These are phyloP conservation scores for Wallacemonas rigidus DNA, from an alignment of 208 protist genomes.

Conservation along the genomic window DNA sequence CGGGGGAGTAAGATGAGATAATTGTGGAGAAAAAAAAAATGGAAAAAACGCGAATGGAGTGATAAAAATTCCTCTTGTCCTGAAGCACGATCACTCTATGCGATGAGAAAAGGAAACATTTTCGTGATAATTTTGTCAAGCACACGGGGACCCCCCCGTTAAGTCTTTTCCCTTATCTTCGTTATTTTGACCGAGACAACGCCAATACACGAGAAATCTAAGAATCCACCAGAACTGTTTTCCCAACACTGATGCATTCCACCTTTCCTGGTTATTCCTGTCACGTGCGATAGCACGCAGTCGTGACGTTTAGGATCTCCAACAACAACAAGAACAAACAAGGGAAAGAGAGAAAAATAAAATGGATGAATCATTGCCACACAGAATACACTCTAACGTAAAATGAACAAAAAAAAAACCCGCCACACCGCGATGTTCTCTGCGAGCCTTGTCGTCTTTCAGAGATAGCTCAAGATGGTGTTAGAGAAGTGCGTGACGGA, in stretches of 20 bases:
- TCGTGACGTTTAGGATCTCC: too few relatives aligned
- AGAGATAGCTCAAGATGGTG: too few relatives aligned
- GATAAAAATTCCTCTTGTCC: too few relatives aligned
- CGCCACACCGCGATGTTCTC: too few relatives aligned
- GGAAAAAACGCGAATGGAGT: neutral
- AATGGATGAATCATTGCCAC: too few relatives aligned
- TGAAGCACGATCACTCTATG: too few relatives aligned
- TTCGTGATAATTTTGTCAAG: neutral
- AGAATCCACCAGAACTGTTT: conserved; percentile 3
- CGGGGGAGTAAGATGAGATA: too few relatives aligned
- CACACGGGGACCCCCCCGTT: neutral
- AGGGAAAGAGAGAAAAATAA: neutral
- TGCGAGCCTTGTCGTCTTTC: too few relatives aligned
- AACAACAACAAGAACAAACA: neutral
- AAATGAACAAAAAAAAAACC: too few relatives aligned
- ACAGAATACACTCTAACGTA: too few relatives aligned
- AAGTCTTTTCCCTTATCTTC: neutral
- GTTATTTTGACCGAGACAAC: neutral
- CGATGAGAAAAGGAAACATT: neutral
- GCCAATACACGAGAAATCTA: neutral
- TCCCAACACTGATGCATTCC: conserved; percentile 5
- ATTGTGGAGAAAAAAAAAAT: conserved; percentile 14
- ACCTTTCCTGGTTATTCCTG: conserved; percentile 1
- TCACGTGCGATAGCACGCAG: neutral
- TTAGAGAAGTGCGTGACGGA: too few relatives aligned